A percentile compares a stretch with the other conserved stretches of the same genome.
These are phyloP conservation scores for Fusarium sp. DNA, from an alignment of 2,329 filamentous ascomycete genomes.

Conservation along the genomic window DNA sequence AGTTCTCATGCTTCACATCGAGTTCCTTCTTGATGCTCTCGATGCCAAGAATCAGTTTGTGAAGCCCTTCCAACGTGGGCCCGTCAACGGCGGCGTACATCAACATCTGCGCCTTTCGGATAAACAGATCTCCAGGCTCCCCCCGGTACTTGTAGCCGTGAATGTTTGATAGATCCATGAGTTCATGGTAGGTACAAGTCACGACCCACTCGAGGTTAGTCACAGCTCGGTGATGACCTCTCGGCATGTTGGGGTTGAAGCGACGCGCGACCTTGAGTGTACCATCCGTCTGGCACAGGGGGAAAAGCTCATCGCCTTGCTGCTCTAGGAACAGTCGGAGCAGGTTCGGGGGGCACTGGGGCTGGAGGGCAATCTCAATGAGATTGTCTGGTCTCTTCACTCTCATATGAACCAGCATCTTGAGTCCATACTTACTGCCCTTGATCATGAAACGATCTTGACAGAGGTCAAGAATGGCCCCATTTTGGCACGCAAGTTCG, in stretches of 20 bases:
- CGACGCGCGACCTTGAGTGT: background rate
- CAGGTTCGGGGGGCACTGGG: background rate
- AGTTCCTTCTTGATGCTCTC: background rate
- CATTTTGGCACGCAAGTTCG: background rate
- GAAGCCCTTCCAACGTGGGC: background rate
- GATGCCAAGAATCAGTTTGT: background rate
- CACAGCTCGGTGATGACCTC: background rate
- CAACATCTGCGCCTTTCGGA: background rate
- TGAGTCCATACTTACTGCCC: background rate
- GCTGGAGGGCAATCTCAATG: constrained; percentile 18
- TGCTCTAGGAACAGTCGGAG: constrained; percentile 1
- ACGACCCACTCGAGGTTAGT: constrained; percentile 23
- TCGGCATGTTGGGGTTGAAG: background rate
- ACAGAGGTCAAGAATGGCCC: constrained; percentile 17
- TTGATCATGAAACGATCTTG: constrained; percentile 5
- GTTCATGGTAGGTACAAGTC: background rate
- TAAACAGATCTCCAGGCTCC: background rate
- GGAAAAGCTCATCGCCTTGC: no score
- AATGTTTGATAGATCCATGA: background rate
- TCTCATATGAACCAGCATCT: background rate
- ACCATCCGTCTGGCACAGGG: background rate
- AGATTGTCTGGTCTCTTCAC: constrained; percentile 4
- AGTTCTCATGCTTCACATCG: background rate
- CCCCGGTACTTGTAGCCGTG: background rate
- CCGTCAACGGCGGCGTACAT: background rate